Evolutionary conservation across 495 filamentous ascomycete genomes (phyloP).

Genomic region (Hypoxylon rickii): DNA sequence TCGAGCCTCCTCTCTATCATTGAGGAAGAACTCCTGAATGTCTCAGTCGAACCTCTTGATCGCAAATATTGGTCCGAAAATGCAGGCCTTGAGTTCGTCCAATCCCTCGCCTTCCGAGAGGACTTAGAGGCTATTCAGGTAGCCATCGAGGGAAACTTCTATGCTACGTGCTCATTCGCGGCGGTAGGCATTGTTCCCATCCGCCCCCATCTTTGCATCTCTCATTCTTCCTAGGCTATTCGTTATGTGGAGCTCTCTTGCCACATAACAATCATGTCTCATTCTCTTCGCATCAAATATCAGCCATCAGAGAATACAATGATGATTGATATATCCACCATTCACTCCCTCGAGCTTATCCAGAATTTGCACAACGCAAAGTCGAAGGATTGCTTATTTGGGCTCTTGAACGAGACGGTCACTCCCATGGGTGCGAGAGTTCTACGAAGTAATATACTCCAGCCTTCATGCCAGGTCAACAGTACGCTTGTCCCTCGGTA

Average conservation of each 20-base stretch:
- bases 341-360: constrained; percentile 83
- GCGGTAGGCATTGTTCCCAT: constrained; percentile 62
- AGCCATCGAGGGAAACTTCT: constrained; percentile 81
- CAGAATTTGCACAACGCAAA: constrained; percentile 80
- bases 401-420: constrained; percentile 78
- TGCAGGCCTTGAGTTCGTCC: constrained; percentile 75
- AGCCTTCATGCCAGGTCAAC: constrained; percentile 77
- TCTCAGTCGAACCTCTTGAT: constrained; percentile 66
- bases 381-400: constrained; percentile 79
- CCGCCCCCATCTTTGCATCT: not conserved
- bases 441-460: constrained; percentile 79
- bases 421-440: constrained; percentile 88
- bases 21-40: constrained; percentile 66
- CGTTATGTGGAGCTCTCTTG: constrained; percentile 76
- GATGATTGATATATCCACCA: constrained; percentile 89
- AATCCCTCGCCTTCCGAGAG: constrained; percentile 73
- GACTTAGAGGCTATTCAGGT: constrained; percentile 80
- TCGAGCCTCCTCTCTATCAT: constrained; percentile 81
- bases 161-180: constrained; percentile 84
- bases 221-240: constrained; percentile 60
- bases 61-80: constrained; percentile 90
- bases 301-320: constrained; percentile 89
- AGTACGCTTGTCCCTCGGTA: constrained; percentile 66
- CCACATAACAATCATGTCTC: constrained; percentile 65
- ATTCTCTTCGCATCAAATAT: constrained; percentile 84